These are phyloP conservation scores for Mycena latifolia DNA, from an alignment of 768 basidiomycete genomes.

Conservation along the genomic window DNA sequence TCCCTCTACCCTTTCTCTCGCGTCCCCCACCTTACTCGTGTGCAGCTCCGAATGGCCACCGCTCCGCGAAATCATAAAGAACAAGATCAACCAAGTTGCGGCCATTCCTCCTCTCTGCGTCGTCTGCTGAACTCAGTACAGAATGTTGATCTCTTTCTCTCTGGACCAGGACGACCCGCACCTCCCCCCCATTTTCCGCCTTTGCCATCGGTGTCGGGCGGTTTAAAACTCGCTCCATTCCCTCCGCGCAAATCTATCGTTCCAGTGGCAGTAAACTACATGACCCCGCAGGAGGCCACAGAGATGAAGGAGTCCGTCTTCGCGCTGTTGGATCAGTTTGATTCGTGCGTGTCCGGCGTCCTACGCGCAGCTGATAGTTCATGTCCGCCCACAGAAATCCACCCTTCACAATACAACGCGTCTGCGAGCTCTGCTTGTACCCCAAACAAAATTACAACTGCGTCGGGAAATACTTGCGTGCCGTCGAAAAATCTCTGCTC, in stretches of 20 bases:
- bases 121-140: constrained; percentile 38
- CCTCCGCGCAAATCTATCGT: constrained; percentile 68
- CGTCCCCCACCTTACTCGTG: constrained; percentile 12
- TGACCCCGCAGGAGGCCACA: constrained; percentile 72
- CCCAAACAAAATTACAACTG: constrained; percentile 81
- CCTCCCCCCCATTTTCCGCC: constrained; percentile 56
- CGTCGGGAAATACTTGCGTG: constrained; percentile 90
- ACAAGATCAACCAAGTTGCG: constrained; percentile 74
- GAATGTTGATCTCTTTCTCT: constrained; percentile 66
- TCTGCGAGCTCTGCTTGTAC: constrained; percentile 83
- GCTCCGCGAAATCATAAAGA: constrained; percentile 79
- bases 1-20: constrained; percentile 5
- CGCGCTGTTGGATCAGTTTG: constrained; percentile 78
- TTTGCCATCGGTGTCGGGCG: constrained; percentile 62
- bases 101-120: constrained; percentile 11
- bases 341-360: constrained; percentile 63
- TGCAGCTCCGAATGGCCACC: constrained; percentile 76
- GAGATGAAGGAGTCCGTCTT: constrained; percentile 69
- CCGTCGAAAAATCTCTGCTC: constrained; percentile 83
- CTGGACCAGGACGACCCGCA: constrained; percentile 47
- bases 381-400: constrained; percentile 54
- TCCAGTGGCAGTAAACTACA: constrained; percentile 67
- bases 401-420: constrained; percentile 92
- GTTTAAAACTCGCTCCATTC: constrained; percentile 81
- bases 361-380: constrained; percentile 22